These are phyloP conservation scores for Viridothelium virens DNA, from an alignment of 495 filamentous ascomycete genomes.

Conservation along the genomic window DNA sequence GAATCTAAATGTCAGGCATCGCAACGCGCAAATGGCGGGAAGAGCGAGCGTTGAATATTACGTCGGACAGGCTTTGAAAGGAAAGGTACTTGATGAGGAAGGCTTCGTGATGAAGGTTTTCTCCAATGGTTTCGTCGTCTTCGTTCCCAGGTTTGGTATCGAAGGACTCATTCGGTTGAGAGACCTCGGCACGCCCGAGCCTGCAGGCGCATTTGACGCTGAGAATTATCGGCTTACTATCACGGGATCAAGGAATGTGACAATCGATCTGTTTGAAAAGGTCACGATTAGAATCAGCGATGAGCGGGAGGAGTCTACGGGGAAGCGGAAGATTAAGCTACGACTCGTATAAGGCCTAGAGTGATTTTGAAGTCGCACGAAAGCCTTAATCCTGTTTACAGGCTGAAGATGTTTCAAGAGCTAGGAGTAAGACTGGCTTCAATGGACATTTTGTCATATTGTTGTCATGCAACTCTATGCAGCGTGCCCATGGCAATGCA, in stretches of 20 bases:
- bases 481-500: not conserved
- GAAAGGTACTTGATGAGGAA: constrained; percentile 72
- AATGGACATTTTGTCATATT: not conserved
- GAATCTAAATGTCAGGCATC: constrained; percentile 95
- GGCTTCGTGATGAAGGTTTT: constrained; percentile 96
- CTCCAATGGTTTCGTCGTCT: constrained; percentile 91
- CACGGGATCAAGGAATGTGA: constrained; percentile 47
- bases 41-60: constrained; percentile 93
- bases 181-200: constrained; percentile 68
- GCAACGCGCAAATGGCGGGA: constrained; percentile 92
- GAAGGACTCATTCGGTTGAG: constrained; percentile 79
- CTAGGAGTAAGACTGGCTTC: not conserved
- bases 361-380: not conserved
- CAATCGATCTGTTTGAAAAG: constrained; percentile 80
- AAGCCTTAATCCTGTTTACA: not conserved
- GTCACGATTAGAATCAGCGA: constrained; percentile 82
- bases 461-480: not conserved
- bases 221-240: constrained; percentile 70
- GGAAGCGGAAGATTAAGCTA: constrained; percentile 81
- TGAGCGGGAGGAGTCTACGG: constrained; percentile 83
- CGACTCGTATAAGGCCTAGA: constrained; percentile 43
- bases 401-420: not conserved
- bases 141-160: constrained; percentile 91
- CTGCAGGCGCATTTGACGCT: constrained; percentile 68
- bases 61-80: constrained; percentile 90